phyloP scores from a whole-genome alignment of 495 filamentous ascomycete genomes.

The Immersiella caudata region DNA sequence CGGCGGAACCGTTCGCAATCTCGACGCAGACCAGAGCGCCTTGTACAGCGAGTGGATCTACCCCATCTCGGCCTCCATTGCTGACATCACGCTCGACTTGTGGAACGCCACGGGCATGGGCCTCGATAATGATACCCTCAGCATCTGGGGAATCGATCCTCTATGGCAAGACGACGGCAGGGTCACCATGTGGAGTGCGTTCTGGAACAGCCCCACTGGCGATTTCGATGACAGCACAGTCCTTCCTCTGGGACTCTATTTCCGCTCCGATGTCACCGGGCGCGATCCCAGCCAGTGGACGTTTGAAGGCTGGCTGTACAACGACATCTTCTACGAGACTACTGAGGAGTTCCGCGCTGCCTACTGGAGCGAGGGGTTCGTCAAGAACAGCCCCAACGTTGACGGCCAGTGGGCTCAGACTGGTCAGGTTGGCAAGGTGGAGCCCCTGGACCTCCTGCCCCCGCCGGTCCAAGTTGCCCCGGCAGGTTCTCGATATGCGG shows the following conservation, averaged over 20 bases:
- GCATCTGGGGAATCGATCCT: constrained; percentile 46
- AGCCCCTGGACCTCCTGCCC: constrained; percentile 40
- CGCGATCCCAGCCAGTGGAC: constrained; percentile 51
- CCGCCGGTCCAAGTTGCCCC: constrained; percentile 46
- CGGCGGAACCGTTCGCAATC: constrained; percentile 43
- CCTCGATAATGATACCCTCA: constrained; percentile 43
- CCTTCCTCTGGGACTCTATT: constrained; percentile 47
- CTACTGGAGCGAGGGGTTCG: constrained; percentile 44
- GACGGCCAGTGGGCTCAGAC: constrained; percentile 51
- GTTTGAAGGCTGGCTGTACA: constrained; percentile 53
- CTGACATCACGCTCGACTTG: constrained; percentile 35
- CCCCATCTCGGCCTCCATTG: constrained; percentile 33
- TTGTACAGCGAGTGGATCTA: constrained; percentile 35
- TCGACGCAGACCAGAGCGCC: constrained; percentile 38
- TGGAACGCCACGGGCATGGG: constrained; percentile 38
- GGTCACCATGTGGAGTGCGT: constrained; percentile 48
- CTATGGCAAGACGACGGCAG: constrained; percentile 45
- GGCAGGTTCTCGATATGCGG: constrained; percentile 40
- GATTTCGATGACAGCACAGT: constrained; percentile 44
- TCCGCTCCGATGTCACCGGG: constrained; percentile 50
- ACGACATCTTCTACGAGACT: constrained; percentile 51
- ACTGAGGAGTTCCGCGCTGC: constrained; percentile 50
- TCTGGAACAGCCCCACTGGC: constrained; percentile 39
- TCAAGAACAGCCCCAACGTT: constrained; percentile 43
- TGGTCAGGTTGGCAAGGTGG: constrained; percentile 37